A percentile compares a stretch with the other conserved stretches of the same genome.
Conservation (phyloP, 225 moss, liverwort and hornwort genomes). For the Pleurozium schreberi region DNA sequence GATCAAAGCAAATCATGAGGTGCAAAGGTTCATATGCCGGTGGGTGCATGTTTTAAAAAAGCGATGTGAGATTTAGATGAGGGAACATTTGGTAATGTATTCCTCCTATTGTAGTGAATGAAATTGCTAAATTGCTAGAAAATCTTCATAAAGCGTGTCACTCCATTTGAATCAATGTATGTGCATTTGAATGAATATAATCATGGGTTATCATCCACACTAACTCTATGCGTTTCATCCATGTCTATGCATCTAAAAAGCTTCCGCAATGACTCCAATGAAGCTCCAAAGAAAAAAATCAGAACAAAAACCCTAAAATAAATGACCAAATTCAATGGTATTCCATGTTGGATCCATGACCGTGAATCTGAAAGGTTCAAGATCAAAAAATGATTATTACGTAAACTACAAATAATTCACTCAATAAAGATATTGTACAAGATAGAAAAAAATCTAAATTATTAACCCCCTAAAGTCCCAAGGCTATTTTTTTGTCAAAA, state of each 20-base stretch:
- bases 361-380: too few species aligned
- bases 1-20: too few species aligned
- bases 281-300: too few species aligned
- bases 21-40: too few species aligned
- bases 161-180: background rate
- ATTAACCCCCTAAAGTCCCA: too few species aligned
- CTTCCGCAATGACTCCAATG: background rate
- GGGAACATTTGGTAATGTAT: background rate
- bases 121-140: background rate
- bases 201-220: background rate
- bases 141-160: background rate
- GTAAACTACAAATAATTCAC: too few species aligned
- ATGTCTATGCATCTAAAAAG: background rate
- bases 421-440: too few species aligned
- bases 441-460: too few species aligned
- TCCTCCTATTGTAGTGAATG: accelerated
- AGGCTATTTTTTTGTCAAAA: too few species aligned
- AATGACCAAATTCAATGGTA: background rate
- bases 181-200: background rate
- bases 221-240: background rate
- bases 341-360: too few species aligned
- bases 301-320: background rate
- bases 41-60: background rate
- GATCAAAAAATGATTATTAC: too few species aligned
- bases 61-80: background rate